Percentiles rank a stretch among this genome's conserved stretches.
These are phyloP conservation scores for Saccharomyces hybrid DNA, from an alignment of 1,139 yeast genomes.

Conservation along the genomic window DNA sequence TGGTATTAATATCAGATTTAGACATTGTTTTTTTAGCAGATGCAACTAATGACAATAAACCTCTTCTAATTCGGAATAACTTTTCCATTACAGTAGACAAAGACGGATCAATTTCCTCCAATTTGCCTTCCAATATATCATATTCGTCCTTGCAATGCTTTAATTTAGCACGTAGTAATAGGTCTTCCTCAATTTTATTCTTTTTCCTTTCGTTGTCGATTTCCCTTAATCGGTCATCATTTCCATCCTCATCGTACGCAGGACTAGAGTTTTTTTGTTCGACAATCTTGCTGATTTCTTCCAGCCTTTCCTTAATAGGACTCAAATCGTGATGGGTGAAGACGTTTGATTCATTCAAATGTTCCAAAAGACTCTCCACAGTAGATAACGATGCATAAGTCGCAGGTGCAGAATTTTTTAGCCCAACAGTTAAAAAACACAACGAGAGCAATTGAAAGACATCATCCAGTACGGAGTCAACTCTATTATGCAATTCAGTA, in stretches of 20 bases:
- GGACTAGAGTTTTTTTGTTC: slow-evolving; percentile 36
- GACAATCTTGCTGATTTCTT: slow-evolving; percentile 59
- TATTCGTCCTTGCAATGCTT: slow-evolving; percentile 51
- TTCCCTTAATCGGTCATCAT: slow-evolving; percentile 19
- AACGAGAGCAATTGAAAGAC: slow-evolving; percentile 79
- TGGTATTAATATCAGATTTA: not conserved
- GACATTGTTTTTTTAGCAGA: slow-evolving; percentile 19
- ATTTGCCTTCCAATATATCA: slow-evolving; percentile 43
- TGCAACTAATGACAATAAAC: slow-evolving; percentile 44
- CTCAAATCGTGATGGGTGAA: slow-evolving; percentile 76
- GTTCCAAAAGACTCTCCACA: slow-evolving; percentile 73
- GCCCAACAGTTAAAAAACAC: slow-evolving; percentile 85
- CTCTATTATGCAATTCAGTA: slow-evolving; percentile 34
- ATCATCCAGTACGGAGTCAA: slow-evolving; percentile 76
- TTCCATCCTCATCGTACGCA: slow-evolving; percentile 18
- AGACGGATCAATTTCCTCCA: slow-evolving; percentile 50
- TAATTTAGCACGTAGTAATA: slow-evolving; percentile 51
- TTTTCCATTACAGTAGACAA: slow-evolving; percentile 46
- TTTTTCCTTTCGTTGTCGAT: slow-evolving; percentile 27
- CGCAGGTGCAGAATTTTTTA: slow-evolving; percentile 85
- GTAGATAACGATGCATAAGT: slow-evolving; percentile 84
- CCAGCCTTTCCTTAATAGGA: slow-evolving; percentile 65
- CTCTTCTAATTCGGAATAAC: slow-evolving; percentile 48
- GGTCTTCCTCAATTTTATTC: slow-evolving; percentile 47
- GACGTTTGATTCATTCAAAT: slow-evolving; percentile 69